Evolutionary conservation across 2,329 filamentous ascomycete species (phyloP), one percentile per base, ranked within the genome.

Genomic region (Westerdykella aurantiaca): DNA sequence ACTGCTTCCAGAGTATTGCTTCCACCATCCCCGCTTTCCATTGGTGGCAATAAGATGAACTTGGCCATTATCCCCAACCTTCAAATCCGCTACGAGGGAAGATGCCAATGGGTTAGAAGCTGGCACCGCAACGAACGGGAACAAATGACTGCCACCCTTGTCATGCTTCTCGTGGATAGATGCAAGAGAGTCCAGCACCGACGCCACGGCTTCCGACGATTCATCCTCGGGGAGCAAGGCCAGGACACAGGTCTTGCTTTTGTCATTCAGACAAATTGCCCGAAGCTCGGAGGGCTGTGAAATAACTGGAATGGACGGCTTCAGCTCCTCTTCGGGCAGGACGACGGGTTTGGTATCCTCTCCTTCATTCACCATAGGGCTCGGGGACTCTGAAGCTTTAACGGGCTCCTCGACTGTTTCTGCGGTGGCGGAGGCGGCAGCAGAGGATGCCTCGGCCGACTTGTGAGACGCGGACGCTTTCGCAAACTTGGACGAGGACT

Each of bases 1-100:
- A 13, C 69, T 64, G 7, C 69, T 66, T 6, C 77, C 80, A 38
- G 79, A 71, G 64, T 87, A 93, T 45, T 78, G 79, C 57, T 85
- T 84, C 80, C 83, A 94, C 93, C 93, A 98, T 34, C 79, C 78
- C 42, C 89, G 82, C 58, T 90, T 88, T 25, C 80, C 85, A 66
- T 96, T 96, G 46, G 95, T 67, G 13, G 89, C 89, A 43, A 97
- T 74, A 37, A 97, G 69, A 60, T 90, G 82, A 13, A 88, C 72
- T 35, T 35, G n/a, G 6, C 80, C 71, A 1, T 72, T 71, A 1
- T 69, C 66, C 2, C 60, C 60, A 3, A 96, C 73, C 1, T 73
- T 77, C 14, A 96, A 78, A n/a, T 75, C 72, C 34, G 75, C 69
- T 44, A 81, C 73, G 4, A 91, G 66, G 5, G 67, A 64, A 1